These are phyloP conservation scores for Phytophthora niederhauseri DNA, from an alignment of 352 stramenopile species.

Conservation along the genomic window DNA sequence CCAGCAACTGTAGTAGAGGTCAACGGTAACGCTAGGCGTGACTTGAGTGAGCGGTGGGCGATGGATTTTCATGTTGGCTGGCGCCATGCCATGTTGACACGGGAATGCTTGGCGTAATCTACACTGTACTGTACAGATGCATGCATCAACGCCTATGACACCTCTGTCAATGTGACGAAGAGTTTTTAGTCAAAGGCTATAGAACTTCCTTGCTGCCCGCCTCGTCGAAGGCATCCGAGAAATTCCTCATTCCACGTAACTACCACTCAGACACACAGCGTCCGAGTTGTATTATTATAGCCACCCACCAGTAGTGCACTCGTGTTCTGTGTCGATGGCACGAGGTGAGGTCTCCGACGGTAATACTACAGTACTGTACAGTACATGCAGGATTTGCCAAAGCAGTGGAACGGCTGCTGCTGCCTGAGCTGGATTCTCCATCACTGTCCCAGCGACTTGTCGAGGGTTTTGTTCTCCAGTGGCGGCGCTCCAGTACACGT, in stretches of 20 bases:
- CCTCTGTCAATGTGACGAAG: slow-evolving; percentile 6
- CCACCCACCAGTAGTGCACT: not conserved
- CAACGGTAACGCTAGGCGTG: not conserved
- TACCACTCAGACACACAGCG: not conserved
- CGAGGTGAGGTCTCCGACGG: not conserved
- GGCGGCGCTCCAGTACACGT: no score
- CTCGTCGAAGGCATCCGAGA: not conserved
- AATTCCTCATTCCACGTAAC: not conserved
- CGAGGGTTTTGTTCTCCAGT: no score
- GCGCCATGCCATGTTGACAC: not conserved
- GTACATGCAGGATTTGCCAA: not conserved
- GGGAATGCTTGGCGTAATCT: slow-evolving; percentile 1
- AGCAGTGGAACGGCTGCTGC: not conserved
- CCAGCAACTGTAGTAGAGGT: no score
- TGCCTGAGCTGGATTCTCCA: slow-evolving; percentile 17
- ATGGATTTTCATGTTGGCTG: not conserved
- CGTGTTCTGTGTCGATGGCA: not conserved
- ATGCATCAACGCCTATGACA: not conserved
- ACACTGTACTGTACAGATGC: no score
- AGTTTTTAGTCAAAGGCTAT: not conserved
- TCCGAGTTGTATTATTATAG: not conserved
- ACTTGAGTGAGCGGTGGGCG: not conserved
- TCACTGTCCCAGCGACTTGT: slow-evolving; percentile 11
- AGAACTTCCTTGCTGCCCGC: not conserved
- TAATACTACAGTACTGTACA: not conserved